Conservation (phyloP, 108 stramenopile species). For the Nitzschia palea region DNA sequence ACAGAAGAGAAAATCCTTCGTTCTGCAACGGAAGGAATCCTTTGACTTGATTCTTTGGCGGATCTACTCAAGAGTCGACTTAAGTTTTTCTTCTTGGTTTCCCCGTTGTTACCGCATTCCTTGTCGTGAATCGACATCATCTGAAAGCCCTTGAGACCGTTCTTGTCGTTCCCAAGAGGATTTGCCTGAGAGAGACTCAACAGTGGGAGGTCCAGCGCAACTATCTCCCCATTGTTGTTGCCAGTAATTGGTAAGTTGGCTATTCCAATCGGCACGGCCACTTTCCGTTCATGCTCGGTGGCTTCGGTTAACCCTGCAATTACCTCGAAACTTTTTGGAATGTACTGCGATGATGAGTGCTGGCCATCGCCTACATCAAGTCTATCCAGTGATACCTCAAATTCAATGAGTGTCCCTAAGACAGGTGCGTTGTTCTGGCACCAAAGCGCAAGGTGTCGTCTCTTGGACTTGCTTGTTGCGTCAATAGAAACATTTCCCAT, state of each 20-base stretch:
- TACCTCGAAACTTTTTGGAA: constrained; percentile 27
- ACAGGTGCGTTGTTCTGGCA: not conserved
- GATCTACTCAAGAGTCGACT: not conserved
- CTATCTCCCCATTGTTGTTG: constrained; percentile 1
- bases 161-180: not conserved
- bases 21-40: constrained; percentile 7
- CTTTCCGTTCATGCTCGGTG: constrained; percentile 8
- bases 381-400: constrained; percentile 14
- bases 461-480: not conserved
- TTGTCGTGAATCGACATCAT: constrained; percentile 15
- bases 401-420: constrained; percentile 16
- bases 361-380: constrained; percentile 2
- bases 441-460: constrained; percentile 35
- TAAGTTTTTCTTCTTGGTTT: constrained; percentile 1
- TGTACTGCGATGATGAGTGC: constrained; percentile 2
- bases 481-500: not conserved
- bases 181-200: constrained; percentile 14
- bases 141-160: constrained; percentile 1
- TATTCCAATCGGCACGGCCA: constrained; percentile 34
- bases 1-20: constrained; percentile 18
- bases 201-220: constrained; percentile 26
- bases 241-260: constrained; percentile 15
- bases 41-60: not conserved
- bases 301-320: constrained; percentile 26
- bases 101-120: not conserved